Evolutionary conservation across 2,329 filamentous ascomycete species (phyloP).

Genomic region (Microdochium nivale): DNA sequence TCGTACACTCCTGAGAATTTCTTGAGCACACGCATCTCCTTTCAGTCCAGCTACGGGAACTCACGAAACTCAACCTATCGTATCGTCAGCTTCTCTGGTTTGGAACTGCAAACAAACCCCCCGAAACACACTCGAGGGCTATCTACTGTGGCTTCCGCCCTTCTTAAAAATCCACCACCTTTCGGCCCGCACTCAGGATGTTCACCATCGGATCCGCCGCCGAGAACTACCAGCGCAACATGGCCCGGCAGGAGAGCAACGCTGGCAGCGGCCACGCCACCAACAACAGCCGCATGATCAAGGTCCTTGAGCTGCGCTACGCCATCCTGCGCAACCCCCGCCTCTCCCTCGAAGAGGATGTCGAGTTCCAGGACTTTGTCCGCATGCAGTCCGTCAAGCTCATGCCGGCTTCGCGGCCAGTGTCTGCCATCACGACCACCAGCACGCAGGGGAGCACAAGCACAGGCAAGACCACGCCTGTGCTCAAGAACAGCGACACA

Average conservation of each 20-base stretch:
- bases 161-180: no score
- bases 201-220: not conserved
- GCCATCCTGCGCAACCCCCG: slow-evolving; percentile 1
- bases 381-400: slow-evolving; percentile 3
- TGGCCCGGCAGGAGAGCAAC: not conserved
- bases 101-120: no score
- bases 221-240: not conserved
- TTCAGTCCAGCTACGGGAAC: no score
- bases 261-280: not conserved
- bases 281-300: not conserved
- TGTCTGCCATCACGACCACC: not conserved
- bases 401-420: not conserved
- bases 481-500: no score
- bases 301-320: slow-evolving; percentile 1
- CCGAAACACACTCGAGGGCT: no score
- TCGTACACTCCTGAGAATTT: no score
- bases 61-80: no score
- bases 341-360: slow-evolving; percentile 1
- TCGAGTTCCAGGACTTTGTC: slow-evolving; percentile 4
- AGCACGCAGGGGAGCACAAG: no score
- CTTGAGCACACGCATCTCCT: no score
- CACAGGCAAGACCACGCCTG: no score
- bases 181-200: not conserved
- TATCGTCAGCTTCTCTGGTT: no score
- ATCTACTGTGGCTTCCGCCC: no score